Conservation (phyloP, 345 rosid genomes). For the Viola odorata region DNA sequence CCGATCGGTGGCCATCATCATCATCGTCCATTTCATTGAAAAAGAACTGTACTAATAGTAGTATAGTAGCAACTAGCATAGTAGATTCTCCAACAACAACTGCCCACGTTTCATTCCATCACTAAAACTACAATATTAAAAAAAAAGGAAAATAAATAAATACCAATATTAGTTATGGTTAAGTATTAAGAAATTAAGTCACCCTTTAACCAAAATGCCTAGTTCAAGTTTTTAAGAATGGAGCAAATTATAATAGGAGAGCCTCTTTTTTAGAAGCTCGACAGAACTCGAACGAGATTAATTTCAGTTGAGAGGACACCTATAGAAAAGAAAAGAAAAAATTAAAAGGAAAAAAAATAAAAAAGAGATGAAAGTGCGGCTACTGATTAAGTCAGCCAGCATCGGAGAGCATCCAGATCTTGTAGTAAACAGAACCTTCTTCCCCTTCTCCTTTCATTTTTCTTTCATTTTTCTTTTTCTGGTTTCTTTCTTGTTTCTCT, state of each 20-base stretch:
- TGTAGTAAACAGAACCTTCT: conserved; percentile 57
- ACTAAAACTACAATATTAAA: background rate
- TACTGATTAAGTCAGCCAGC: conserved; percentile 46
- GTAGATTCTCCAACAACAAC: conserved; percentile 4
- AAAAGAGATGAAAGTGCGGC: conserved; percentile 14
- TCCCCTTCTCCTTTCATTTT: background rate
- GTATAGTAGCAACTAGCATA: background rate
- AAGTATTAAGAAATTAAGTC: too few relatives aligned
- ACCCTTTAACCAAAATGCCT: too few relatives aligned
- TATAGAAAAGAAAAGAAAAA: background rate
- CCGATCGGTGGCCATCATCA: background rate
- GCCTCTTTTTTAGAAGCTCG: too few relatives aligned
- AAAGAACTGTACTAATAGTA: too few relatives aligned
- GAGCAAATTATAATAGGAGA: too few relatives aligned
- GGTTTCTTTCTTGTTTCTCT: conserved; percentile 6
- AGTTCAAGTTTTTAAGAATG: too few relatives aligned
- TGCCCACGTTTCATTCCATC: conserved; percentile 21
- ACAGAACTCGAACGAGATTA: background rate
- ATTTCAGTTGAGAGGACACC: too few relatives aligned
- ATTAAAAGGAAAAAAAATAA: background rate
- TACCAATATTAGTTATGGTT: background rate
- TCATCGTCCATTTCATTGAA: conserved; percentile 15
- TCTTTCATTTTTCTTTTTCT: conserved; percentile 1
- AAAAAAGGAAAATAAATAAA: background rate
- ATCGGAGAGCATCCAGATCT: conserved; percentile 57